Percentiles rank a stretch among this genome's conserved stretches.
phyloP scores from a whole-genome alignment of 495 filamentous ascomycete genomes.

The Neurospora sp. region DNA sequence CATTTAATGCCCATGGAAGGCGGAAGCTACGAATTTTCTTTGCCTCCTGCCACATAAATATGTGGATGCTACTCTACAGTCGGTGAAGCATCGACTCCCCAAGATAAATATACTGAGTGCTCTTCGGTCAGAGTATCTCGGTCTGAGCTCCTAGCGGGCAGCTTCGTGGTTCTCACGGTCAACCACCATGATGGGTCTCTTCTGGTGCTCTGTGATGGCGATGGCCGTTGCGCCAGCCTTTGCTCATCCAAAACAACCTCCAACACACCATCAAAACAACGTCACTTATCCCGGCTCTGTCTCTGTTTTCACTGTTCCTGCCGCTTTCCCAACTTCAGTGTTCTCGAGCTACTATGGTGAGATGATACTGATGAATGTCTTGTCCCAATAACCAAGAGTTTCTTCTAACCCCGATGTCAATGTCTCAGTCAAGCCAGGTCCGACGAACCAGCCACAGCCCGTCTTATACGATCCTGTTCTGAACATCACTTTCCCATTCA shows the following conservation, averaged over 20 bases:
- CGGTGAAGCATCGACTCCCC: not conserved
- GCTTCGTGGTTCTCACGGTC: not conserved
- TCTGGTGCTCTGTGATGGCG: not conserved
- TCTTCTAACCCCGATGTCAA: not conserved
- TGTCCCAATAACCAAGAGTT: not conserved
- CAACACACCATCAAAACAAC: not conserved
- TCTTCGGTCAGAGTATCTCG: not conserved
- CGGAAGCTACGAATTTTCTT: not conserved
- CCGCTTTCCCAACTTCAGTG: conserved; percentile 44
- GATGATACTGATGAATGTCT: not conserved
- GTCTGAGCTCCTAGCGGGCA: too few species aligned
- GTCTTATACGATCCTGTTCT: conserved; percentile 46
- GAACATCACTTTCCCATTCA: conserved; percentile 45
- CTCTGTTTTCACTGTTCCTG: conserved; percentile 38
- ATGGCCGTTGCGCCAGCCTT: not conserved
- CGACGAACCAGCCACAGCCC: conserved; percentile 50
- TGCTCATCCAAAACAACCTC: not conserved
- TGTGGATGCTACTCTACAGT: not conserved
- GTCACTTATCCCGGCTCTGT: conserved; percentile 7
- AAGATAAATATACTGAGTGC: not conserved
- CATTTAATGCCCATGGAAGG: not conserved
- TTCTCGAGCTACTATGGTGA: conserved; percentile 41
- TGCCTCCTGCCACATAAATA: not conserved
- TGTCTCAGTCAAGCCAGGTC: conserved; percentile 29
- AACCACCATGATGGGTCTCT: not conserved